A percentile compares a stretch with the other conserved stretches of the same genome.
phyloP scores from a whole-genome alignment of 345 rosid genomes.

The Arabis hirsuta region DNA sequence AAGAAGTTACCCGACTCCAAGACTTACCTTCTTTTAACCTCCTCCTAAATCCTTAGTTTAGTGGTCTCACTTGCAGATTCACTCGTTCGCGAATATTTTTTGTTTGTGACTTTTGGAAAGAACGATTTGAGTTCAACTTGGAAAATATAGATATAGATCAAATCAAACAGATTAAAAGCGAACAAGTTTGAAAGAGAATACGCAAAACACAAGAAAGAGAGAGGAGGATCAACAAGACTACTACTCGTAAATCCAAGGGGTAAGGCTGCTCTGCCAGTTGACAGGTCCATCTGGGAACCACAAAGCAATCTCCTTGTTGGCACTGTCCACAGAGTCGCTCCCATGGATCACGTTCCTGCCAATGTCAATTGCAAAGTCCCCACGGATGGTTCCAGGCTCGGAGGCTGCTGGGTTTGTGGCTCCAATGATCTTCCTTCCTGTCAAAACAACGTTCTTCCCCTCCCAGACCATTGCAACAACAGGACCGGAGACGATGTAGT shows the following conservation, averaged over 20 bases:
- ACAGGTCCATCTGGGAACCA: conserved; percentile 91
- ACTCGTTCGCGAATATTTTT: background rate
- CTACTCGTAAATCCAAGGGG: conserved; percentile 82
- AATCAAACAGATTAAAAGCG: background rate
- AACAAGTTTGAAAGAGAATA: background rate
- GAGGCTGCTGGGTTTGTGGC: conserved; percentile 95
- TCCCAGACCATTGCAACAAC: conserved; percentile 99
- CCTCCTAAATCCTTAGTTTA: conserved; percentile 24
- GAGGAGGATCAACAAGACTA: background rate
- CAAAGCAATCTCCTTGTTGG: conserved; percentile 78
- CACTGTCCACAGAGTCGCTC: conserved; percentile 85
- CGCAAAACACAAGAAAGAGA: too few relatives aligned
- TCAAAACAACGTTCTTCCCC: conserved; percentile 83
- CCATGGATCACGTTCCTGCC: conserved; percentile 98
- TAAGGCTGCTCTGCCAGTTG: conserved; percentile 80
- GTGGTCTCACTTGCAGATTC: too few relatives aligned
- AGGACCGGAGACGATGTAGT: conserved; percentile 92
- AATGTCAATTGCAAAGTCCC: conserved; percentile 83
- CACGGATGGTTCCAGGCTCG: conserved; percentile 97
- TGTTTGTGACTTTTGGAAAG: background rate
- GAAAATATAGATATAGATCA: background rate
- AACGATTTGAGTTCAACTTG: background rate
- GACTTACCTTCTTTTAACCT: conserved; percentile 49
- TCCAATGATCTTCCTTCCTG: conserved; percentile 89
- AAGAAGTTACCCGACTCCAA: conserved; percentile 44